Conservation (phyloP, 2,329 filamentous ascomycete genomes). For the Plenodomus biglobosus region DNA sequence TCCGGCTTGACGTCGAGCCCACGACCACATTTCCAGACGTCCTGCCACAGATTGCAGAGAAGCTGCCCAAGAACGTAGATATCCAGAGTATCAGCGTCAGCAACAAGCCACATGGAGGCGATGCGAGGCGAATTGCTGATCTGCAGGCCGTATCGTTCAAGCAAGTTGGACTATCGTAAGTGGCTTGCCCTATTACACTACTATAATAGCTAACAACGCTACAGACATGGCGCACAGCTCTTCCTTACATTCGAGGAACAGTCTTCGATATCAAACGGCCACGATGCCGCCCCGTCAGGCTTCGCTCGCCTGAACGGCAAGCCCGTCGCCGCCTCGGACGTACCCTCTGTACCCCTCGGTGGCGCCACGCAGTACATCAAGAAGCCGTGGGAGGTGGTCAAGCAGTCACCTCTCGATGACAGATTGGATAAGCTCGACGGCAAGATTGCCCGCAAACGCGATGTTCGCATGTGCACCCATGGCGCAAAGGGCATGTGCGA, state of each 20-base stretch:
- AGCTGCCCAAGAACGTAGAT: conserved; percentile 60
- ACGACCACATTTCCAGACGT: conserved; percentile 69
- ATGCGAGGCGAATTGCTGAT: conserved; percentile 55
- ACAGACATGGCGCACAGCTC: conserved; percentile 85
- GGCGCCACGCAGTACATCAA: conserved; percentile 66
- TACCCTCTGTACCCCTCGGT: conserved; percentile 61
- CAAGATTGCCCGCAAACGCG: conserved; percentile 76
- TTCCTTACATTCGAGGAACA: conserved; percentile 78
- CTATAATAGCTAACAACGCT: conserved; percentile 21
- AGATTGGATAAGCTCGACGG: conserved; percentile 83
- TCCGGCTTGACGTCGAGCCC: conserved; percentile 77
- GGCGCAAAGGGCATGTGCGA: conserved; percentile 98
- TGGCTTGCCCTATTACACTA: conserved; percentile 11
- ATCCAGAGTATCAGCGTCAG: conserved; percentile 60
- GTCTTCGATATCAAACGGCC: conserved; percentile 54
- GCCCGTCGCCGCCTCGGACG: conserved; percentile 68
- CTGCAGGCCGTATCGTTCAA: conserved; percentile 59
- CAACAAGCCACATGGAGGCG: conserved; percentile 62
- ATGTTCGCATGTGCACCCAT: conserved; percentile 89
- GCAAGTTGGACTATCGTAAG: conserved; percentile 60
- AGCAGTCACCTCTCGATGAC: conserved; percentile 86
- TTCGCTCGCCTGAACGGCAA: conserved; percentile 76
- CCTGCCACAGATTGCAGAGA: conserved; percentile 58
- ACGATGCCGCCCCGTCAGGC: conserved; percentile 35
- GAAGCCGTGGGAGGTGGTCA: conserved; percentile 91